These are phyloP conservation scores for Xylaria digitata DNA, from an alignment of 2,329 filamentous ascomycete genomes.

Conservation along the genomic window DNA sequence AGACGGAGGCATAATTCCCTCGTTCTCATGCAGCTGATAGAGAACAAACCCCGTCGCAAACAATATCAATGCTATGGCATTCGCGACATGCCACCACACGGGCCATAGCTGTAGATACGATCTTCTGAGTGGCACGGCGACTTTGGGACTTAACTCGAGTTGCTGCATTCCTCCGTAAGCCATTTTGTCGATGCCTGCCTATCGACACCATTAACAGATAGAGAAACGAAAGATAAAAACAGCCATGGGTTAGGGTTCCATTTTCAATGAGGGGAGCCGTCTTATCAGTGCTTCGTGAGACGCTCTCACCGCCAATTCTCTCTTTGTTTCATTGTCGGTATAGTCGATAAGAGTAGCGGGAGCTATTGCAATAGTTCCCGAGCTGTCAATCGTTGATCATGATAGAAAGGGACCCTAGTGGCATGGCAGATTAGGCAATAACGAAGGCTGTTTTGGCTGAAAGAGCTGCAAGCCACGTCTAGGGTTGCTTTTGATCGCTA, in stretches of 20 bases:
- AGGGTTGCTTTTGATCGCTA: background rate
- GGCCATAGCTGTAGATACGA: background rate
- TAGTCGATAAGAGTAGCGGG: background rate
- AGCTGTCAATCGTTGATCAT: constrained; percentile 6
- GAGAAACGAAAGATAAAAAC: background rate
- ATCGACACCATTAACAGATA: background rate
- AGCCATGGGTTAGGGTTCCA: background rate
- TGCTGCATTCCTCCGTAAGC: background rate
- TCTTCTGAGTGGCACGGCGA: background rate
- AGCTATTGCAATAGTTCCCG: background rate
- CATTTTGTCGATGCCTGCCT: background rate
- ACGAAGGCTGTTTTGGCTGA: background rate
- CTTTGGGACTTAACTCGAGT: background rate
- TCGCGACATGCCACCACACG: constrained; percentile 1
- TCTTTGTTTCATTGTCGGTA: background rate
- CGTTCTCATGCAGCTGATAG: background rate
- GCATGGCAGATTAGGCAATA: constrained; percentile 8
- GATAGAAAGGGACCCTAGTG: background rate
- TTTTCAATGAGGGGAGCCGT: background rate
- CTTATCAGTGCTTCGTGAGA: background rate
- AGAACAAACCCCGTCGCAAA: constrained; percentile 5
- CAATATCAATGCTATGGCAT: background rate
- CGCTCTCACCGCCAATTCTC: constrained; percentile 9
- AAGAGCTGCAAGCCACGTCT: constrained; percentile 5
- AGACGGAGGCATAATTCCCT: background rate